These are phyloP conservation scores for Rutidosis leptorrhynchoides DNA, from an alignment of 129 eudicot species.

Conservation along the genomic window DNA sequence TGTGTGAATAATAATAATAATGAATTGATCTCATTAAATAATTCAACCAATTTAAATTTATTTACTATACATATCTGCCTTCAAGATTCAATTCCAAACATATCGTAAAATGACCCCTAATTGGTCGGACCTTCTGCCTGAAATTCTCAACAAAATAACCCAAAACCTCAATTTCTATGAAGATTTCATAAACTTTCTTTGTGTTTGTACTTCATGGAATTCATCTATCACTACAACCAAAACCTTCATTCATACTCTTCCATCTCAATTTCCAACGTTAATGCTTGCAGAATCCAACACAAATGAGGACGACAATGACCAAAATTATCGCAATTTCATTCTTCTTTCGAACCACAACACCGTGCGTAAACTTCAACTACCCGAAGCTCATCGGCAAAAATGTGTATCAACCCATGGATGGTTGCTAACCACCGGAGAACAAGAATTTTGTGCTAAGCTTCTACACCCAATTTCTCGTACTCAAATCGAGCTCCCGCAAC, in stretches of 20 bases:
- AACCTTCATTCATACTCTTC: slow-evolving; percentile 5
- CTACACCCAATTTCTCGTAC: slow-evolving; percentile 18
- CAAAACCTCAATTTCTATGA: slow-evolving; percentile 24
- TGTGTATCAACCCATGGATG: slow-evolving; percentile 27
- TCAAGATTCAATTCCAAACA: slow-evolving; percentile 12
- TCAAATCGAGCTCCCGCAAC: slow-evolving; percentile 24
- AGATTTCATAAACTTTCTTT: slow-evolving; percentile 28
- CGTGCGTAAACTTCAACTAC: slow-evolving; percentile 12
- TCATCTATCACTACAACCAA: slow-evolving; percentile 14
- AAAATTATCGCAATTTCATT: neutral
- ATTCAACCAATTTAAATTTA: slow-evolving; percentile 1
- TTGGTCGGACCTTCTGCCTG: slow-evolving; percentile 31
- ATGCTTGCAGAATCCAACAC: slow-evolving; percentile 25
- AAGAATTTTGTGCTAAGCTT: slow-evolving; percentile 22
- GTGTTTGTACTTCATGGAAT: slow-evolving; percentile 31
- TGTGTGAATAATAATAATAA: neutral
- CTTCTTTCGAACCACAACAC: slow-evolving; percentile 25
- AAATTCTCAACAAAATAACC: slow-evolving; percentile 21
- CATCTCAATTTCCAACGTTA: slow-evolving; percentile 25
- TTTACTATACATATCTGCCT: neutral
- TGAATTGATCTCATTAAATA: neutral
- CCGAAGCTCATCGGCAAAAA: slow-evolving; percentile 25
- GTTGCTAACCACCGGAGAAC: slow-evolving; percentile 23
- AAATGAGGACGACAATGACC: neutral
- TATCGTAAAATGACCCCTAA: slow-evolving; percentile 4